Evolutionary conservation across 1,139 yeast genomes (phyloP).

Genomic region (Suhomyces anneliseae): DNA sequence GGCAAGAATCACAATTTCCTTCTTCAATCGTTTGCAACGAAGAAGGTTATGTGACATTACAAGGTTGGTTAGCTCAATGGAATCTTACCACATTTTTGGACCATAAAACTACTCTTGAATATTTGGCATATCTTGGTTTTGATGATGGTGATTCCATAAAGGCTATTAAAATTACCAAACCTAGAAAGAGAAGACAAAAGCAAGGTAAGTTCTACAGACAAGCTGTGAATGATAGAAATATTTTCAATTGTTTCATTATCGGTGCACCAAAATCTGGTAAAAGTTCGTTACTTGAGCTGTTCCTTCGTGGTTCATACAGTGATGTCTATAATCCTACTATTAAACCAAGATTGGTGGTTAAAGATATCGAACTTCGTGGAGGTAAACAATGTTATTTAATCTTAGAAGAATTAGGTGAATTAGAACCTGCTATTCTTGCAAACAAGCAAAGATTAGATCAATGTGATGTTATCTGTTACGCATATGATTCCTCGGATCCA

Average conservation of each 20-base stretch:
- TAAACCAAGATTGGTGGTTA: constrained; percentile 77
- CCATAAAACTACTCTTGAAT: constrained; percentile 79
- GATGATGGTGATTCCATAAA: constrained; percentile 53
- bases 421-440: constrained; percentile 78
- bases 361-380: constrained; percentile 91
- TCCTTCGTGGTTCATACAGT: constrained; percentile 71
- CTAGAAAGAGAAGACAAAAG: constrained; percentile 65
- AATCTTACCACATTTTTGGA: constrained; percentile 90
- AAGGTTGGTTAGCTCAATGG: constrained; percentile 99
- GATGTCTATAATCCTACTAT: constrained; percentile 80
- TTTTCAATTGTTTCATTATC: constrained; percentile 82
- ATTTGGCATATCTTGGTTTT: constrained; percentile 85
- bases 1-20: constrained; percentile 88
- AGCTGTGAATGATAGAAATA: constrained; percentile 77
- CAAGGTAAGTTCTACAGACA: constrained; percentile 69
- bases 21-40: constrained; percentile 85
- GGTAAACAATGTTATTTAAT: constrained; percentile 94
- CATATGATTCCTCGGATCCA: constrained; percentile 94
- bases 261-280: constrained; percentile 90
- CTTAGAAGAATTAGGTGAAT: constrained; percentile 84
- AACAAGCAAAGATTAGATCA: constrained; percentile 71
- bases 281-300: constrained; percentile 77
- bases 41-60: constrained; percentile 83
- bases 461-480: constrained; percentile 87
- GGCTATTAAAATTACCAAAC: constrained; percentile 81